A percentile compares a stretch with the other conserved stretches of the same genome.
phyloP scores from a whole-genome alignment of 805 yeast genomes.

The Barnettozyma siamensis region DNA sequence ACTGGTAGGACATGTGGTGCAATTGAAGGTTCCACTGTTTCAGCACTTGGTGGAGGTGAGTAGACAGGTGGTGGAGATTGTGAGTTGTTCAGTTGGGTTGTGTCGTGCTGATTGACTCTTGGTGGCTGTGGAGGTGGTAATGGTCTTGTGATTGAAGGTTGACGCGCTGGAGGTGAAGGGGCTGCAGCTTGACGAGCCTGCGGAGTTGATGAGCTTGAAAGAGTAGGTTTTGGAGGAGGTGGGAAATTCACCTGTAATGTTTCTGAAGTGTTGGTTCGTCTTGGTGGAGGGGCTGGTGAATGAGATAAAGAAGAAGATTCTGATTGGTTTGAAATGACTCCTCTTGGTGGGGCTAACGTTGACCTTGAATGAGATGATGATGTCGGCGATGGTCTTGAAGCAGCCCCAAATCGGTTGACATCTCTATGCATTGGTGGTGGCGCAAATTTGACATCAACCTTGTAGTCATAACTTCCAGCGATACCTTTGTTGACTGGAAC shows the following conservation, averaged over 20 bases:
- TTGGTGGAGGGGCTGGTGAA: not conserved
- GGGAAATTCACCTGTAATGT: conserved; percentile 4
- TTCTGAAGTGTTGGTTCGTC: conserved; percentile 1
- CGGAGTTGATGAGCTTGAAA: not conserved
- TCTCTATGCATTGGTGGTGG: conserved; percentile 31
- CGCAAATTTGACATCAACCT: conserved; percentile 27
- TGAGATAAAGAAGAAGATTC: no score
- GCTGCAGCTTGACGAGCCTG: not conserved
- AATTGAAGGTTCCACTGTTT: not conserved
- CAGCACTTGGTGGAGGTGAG: not conserved
- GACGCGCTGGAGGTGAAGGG: conserved; percentile 4
- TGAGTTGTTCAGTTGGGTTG: not conserved
- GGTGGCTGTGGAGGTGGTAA: no score
- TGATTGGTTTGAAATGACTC: no score
- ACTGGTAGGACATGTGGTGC: not conserved
- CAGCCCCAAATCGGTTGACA: not conserved
- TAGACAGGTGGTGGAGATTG: conserved; percentile 5
- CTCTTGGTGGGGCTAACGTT: no score
- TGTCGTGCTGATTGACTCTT: no score
- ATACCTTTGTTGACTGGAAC: conserved; percentile 23
- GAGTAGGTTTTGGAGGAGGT: conserved; percentile 11
- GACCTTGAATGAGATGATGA: not conserved
- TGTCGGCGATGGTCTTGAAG: not conserved
- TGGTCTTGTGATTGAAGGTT: not conserved
- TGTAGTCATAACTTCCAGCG: conserved; percentile 30